Conservation (phyloP, 768 basidiomycete genomes). For the Saitozyma sp. region DNA sequence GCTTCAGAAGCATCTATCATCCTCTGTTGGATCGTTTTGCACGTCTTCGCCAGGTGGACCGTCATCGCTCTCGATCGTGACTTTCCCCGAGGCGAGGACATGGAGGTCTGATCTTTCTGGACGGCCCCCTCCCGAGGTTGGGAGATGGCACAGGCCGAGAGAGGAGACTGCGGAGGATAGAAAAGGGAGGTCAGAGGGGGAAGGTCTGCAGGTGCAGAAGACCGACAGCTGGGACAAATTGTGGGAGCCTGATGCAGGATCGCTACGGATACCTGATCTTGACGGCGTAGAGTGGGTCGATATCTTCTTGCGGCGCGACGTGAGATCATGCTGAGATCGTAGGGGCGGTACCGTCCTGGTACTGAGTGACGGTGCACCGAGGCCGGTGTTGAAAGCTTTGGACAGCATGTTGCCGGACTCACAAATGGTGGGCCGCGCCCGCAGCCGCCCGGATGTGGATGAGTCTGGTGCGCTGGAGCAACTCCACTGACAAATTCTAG, state of each 20-base stretch:
- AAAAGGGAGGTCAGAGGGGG: conserved; percentile 29
- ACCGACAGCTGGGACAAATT: conserved; percentile 29
- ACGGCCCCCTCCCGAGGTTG: conserved; percentile 33
- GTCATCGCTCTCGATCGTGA: conserved; percentile 27
- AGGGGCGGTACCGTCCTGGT: conserved; percentile 15
- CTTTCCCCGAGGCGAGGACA: conserved; percentile 15
- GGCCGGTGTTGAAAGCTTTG: conserved; percentile 26
- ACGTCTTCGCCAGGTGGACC: not conserved
- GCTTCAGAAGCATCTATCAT: conserved; percentile 15
- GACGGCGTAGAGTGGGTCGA: conserved; percentile 25
- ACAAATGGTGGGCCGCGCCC: conserved; percentile 7
- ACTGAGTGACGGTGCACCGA: conserved; percentile 31
- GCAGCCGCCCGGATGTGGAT: no score
- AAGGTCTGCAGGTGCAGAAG: conserved; percentile 1
- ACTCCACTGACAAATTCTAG: conserved; percentile 10
- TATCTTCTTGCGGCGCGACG: conserved; percentile 12
- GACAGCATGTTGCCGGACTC: conserved; percentile 22
- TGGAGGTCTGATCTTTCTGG: conserved; percentile 28
- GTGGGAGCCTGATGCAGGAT: conserved; percentile 29
- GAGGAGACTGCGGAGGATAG: conserved; percentile 22
- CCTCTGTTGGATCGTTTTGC: conserved; percentile 29
- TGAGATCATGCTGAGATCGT: not conserved
- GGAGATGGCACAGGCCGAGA: conserved; percentile 32
- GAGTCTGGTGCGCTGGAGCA: no score
- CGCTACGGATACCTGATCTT: conserved; percentile 21